phyloP scores from a whole-genome alignment of 2,329 filamentous ascomycete species.

The Neopestalotiopsis sp. region DNA sequence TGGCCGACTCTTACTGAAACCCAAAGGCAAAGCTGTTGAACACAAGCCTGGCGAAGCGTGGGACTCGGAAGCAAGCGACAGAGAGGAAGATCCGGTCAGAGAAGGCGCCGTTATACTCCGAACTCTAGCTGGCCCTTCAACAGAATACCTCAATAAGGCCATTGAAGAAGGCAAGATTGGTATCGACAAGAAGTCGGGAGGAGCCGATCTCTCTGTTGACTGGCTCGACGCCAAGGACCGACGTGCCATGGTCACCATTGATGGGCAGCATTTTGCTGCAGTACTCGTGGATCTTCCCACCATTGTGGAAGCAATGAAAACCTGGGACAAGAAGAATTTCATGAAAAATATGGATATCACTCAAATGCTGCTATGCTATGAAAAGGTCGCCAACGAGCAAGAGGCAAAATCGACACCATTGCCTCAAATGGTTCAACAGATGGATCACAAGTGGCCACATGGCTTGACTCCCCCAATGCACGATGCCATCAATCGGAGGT shows the following conservation, averaged over 20 bases:
- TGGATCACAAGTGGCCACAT: conserved; percentile 78
- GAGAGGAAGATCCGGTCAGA: conserved; percentile 84
- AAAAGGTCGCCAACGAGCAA: conserved; percentile 68
- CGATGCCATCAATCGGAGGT: conserved; percentile 80
- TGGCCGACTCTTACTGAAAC: conserved; percentile 59
- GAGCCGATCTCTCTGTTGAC: conserved; percentile 79
- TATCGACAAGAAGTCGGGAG: conserved; percentile 63
- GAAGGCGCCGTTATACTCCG: conserved; percentile 90
- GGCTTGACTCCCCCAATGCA: conserved; percentile 89
- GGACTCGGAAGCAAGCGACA: conserved; percentile 93
- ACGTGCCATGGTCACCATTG: conserved; percentile 74
- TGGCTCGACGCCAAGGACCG: conserved; percentile 79
- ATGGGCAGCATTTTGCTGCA: conserved; percentile 75
- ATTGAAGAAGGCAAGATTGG: conserved; percentile 82
- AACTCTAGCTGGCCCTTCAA: conserved; percentile 85
- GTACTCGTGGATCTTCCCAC: conserved; percentile 84
- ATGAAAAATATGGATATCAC: conserved; percentile 89
- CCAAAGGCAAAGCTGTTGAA: conserved; percentile 70
- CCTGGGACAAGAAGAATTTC: conserved; percentile 86
- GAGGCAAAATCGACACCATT: conserved; percentile 71
- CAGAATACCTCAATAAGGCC: conserved; percentile 78
- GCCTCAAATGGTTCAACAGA: conserved; percentile 70
- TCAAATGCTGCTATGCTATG: conserved; percentile 85
- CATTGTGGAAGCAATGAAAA: conserved; percentile 90
- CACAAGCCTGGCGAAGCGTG: conserved; percentile 87